Conservation (phyloP, 2,329 filamentous ascomycete species). For the Fusarium begoniae region DNA sequence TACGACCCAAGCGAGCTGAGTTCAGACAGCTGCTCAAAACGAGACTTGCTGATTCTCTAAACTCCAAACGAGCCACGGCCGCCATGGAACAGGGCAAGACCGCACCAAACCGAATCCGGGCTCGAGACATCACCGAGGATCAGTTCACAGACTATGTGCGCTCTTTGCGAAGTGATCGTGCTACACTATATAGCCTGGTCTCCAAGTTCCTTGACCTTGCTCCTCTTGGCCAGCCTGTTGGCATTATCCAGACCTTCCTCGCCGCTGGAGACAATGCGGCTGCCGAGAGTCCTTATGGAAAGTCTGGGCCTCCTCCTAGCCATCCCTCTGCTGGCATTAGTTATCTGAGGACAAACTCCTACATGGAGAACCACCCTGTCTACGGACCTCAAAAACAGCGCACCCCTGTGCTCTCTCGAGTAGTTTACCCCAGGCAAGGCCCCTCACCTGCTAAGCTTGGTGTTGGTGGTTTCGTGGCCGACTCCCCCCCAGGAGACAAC, state of each 20-base stretch:
- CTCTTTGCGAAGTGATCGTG: slow-evolving; percentile 60
- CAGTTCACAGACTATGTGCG: slow-evolving; percentile 63
- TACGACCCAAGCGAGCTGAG: slow-evolving; percentile 61
- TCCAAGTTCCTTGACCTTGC: slow-evolving; percentile 71
- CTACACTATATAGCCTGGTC: slow-evolving; percentile 62
- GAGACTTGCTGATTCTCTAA: slow-evolving; percentile 58
- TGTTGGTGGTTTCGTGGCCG: slow-evolving; percentile 63
- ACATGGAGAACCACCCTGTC: slow-evolving; percentile 67
- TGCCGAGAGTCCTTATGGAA: slow-evolving; percentile 57
- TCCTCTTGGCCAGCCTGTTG: slow-evolving; percentile 54
- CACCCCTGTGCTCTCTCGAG: slow-evolving; percentile 59
- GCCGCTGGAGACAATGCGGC: slow-evolving; percentile 38
- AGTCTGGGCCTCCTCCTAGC: slow-evolving; percentile 65
- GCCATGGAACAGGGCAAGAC: slow-evolving; percentile 53
- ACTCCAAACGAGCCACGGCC: slow-evolving; percentile 46
- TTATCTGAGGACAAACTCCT: slow-evolving; percentile 65
- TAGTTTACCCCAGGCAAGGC: slow-evolving; percentile 57
- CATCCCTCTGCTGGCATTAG: slow-evolving; percentile 71
- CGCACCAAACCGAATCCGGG: slow-evolving; percentile 42
- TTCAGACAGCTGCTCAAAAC: slow-evolving; percentile 65
- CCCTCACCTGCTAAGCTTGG: slow-evolving; percentile 56
- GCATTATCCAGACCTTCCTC: slow-evolving; percentile 41
- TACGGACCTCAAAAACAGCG: slow-evolving; percentile 66
- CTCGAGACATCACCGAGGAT: slow-evolving; percentile 57
- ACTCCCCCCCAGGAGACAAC: slow-evolving; percentile 54